phyloP scores from a whole-genome alignment of 1,139 yeast species.

The Sugiyamaella neomexicana region DNA sequence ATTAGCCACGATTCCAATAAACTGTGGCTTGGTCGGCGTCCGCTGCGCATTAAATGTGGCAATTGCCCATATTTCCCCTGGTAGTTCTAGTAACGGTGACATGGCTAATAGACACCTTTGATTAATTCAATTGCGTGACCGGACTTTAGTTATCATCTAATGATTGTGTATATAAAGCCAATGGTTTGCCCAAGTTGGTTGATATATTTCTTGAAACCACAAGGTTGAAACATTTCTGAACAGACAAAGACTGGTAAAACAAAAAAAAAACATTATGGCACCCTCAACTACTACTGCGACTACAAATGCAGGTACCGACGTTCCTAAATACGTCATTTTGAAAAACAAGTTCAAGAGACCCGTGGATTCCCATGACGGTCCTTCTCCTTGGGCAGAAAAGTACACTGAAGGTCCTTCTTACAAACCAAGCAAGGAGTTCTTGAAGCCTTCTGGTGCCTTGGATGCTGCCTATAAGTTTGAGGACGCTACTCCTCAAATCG shows the following conservation, averaged over 20 bases:
- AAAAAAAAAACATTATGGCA: constrained; percentile 9
- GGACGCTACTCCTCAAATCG: constrained; percentile 35
- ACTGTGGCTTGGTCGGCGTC: constrained; percentile 1
- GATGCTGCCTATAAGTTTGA: constrained; percentile 31
- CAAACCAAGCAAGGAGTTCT: constrained; percentile 19
- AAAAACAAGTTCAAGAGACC: constrained; percentile 16
- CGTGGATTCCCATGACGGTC: constrained; percentile 26
- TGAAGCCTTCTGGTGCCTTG: constrained; percentile 24
- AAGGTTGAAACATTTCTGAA: too few species aligned
- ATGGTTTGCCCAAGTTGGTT: background rate
- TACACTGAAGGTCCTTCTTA: constrained; percentile 23
- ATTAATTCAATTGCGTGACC: constrained; percentile 8
- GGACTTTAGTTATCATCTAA: background rate
- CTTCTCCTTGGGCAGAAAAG: constrained; percentile 33
- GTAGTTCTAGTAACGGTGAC: background rate
- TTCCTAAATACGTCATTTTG: constrained; percentile 17
- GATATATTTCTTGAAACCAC: background rate
- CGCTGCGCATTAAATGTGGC: constrained; percentile 2
- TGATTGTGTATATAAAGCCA: background rate
- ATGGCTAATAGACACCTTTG: background rate
- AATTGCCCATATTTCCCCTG: background rate
- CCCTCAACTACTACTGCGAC: constrained; percentile 16
- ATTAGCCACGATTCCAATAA: background rate
- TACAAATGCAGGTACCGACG: constrained; percentile 1
- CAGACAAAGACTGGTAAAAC: too few species aligned